Evolutionary conservation across 257 asterid species (phyloP), one percentile per base, ranked within the genome.

Genomic region (Penstemon davidsonii): DNA sequence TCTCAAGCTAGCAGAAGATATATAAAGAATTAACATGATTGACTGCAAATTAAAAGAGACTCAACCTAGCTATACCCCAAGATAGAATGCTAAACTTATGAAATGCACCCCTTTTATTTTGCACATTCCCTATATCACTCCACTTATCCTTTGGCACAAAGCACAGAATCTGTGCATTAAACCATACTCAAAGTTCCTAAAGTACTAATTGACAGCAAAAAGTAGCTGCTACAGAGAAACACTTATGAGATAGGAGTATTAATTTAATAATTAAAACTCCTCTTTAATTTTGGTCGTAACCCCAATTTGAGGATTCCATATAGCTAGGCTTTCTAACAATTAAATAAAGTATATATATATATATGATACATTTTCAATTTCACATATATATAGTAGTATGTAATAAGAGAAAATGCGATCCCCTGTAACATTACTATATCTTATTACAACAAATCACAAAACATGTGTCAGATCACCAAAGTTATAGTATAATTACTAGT

Each of bases 241-340:
- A 25, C 33, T 25, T 25, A 25, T 25, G 2, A 1, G 33, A 25
- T 25, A 25, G 33, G 33, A 25, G 33, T 25, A 25, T 25, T 25
- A 41, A 61, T 13, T 41, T 61, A 60, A 15, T 49, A 25, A 25
- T 25, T 25, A 41, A 4, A 44, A 62, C 4, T 44, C 41, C 55
- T 25, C 33, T 40, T 62, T 62, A 58, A 38, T 42, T 33, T 33
- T 44, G 68, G 19, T 63, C 43, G 39, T 43, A 72, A 76, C 81
- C 84, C 86, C 76, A 82, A 64, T 57, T 59, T 66, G 65, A 73
- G 73, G 57, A 63, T 57, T 43, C 61, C 58, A 69, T 8, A 13
- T 37, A 54, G 59, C 33, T 67, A 65, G 72, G 69, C 54, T 73
- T 70, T 73, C 40, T 68, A 60, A 50, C 41, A 58, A 2, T 53